Percentiles rank a stretch among this genome's conserved stretches.
Conservation (phyloP, 176 grass and related monocot genomes). For the Thinopyrum elongatum region DNA sequence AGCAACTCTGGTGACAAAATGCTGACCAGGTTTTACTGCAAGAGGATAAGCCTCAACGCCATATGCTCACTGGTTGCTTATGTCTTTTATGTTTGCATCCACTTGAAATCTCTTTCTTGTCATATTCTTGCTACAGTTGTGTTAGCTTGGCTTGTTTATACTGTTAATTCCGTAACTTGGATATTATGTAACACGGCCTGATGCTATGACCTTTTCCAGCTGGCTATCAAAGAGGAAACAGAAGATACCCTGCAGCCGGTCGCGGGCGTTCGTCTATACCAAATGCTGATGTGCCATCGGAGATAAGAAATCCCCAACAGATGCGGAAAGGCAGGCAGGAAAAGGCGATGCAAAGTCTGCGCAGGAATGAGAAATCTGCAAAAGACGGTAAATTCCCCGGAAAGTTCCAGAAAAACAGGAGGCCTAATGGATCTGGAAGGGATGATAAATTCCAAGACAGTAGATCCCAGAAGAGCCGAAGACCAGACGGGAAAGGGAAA, state of each 20-base stretch:
- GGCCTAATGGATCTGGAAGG: conserved; percentile 5
- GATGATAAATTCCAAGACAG: conserved; percentile 30
- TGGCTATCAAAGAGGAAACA: conserved; percentile 61
- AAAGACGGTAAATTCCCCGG: conserved; percentile 39
- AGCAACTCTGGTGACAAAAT: neutral
- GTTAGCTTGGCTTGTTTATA: neutral
- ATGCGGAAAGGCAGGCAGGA: conserved; percentile 76
- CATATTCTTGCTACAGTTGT: neutral
- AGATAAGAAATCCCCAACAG: conserved; percentile 72
- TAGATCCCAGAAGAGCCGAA: conserved; percentile 24
- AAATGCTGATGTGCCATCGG: conserved; percentile 67
- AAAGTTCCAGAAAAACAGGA: conserved; percentile 47
- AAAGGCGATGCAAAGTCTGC: conserved; percentile 50
- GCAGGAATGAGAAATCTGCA: conserved; percentile 48
- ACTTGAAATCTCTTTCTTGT: neutral
- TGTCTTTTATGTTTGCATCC: neutral
- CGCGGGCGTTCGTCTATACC: conserved; percentile 44
- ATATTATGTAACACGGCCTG: neutral
- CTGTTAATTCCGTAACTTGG: neutral
- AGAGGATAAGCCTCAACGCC: neutral
- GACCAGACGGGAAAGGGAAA: neutral
- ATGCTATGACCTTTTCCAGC: conserved; percentile 35
- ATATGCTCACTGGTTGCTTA: neutral
- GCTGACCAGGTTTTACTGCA: neutral
- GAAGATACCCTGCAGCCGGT: conserved; percentile 29